Conservation (phyloP, 306 rosid genomes). For the Urtica urens region DNA sequence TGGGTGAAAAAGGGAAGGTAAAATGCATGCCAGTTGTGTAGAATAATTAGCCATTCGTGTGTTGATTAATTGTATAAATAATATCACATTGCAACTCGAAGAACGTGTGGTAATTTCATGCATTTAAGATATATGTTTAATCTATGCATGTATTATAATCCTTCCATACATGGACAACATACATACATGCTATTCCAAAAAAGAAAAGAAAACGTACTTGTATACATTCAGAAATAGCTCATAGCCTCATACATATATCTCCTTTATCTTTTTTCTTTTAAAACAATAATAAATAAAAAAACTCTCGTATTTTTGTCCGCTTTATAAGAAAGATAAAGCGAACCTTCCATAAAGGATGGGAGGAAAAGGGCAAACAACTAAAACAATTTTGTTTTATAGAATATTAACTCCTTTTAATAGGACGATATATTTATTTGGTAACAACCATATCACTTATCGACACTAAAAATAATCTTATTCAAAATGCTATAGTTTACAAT, state of each 20-base stretch:
- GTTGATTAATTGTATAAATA: background rate
- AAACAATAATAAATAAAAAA: too few species aligned
- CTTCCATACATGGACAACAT: background rate
- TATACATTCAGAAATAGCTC: too few species aligned
- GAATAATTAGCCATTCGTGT: background rate
- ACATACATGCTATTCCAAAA: too few species aligned
- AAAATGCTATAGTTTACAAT: too few species aligned
- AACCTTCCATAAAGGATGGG: slow-evolving; percentile 25
- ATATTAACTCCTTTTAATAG: background rate
- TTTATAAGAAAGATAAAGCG: slow-evolving; percentile 25
- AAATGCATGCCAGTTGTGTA: background rate
- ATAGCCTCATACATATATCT: slow-evolving; percentile 3
- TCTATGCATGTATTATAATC: slow-evolving; percentile 17
- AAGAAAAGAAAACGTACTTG: too few species aligned
- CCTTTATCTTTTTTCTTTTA: background rate
- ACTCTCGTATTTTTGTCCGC: slow-evolving; percentile 11
- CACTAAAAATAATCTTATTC: background rate
- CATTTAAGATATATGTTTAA: background rate
- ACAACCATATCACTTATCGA: background rate
- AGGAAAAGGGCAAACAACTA: slow-evolving; percentile 5
- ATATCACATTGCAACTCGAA: too few species aligned
- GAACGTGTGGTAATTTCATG: slow-evolving; percentile 1
- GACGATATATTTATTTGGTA: background rate
- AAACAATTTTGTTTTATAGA: slow-evolving; percentile 2
- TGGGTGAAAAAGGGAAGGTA: too few species aligned